phyloP scores from a whole-genome alignment of 257 asterid species.

The Agastache rugosa region DNA sequence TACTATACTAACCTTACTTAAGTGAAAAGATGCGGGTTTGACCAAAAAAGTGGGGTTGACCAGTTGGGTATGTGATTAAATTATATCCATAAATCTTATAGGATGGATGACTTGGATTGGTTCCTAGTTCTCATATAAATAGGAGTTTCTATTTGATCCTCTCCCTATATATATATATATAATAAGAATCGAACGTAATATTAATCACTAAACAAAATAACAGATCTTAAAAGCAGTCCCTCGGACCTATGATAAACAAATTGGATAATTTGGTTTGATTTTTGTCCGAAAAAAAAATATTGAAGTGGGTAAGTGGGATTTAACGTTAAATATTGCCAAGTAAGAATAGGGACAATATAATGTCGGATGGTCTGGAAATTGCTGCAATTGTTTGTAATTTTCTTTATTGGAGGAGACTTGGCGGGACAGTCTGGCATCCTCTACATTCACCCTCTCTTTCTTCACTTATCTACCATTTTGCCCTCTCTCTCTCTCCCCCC shows the following conservation, averaged over 20 bases:
- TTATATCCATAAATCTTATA: no score
- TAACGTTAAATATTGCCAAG: conserved; percentile 41
- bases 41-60: no score
- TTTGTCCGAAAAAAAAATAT: neutral
- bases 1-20: no score
- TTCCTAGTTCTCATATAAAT: no score
- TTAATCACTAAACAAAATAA: neutral
- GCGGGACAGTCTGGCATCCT: conserved; percentile 73
- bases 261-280: conserved; percentile 10
- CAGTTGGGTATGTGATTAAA: no score
- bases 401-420: conserved; percentile 39
- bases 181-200: neutral
- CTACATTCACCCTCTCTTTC: conserved; percentile 35
- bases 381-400: conserved; percentile 27
- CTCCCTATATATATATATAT: no score
- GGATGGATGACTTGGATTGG: no score
- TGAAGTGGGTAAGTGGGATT: neutral
- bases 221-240: neutral
- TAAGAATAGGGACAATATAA: conserved; percentile 35
- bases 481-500: conserved; percentile 26
- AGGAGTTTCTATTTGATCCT: no score
- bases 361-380: conserved; percentile 35
- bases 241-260: neutral
- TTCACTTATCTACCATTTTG: conserved; percentile 43
- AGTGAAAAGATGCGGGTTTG: no score